Percentiles rank a stretch among this genome's conserved stretches.
Evolutionary conservation across 179 eudicot genomes (phyloP).

Genomic region (Amaranthus tricolor): DNA sequence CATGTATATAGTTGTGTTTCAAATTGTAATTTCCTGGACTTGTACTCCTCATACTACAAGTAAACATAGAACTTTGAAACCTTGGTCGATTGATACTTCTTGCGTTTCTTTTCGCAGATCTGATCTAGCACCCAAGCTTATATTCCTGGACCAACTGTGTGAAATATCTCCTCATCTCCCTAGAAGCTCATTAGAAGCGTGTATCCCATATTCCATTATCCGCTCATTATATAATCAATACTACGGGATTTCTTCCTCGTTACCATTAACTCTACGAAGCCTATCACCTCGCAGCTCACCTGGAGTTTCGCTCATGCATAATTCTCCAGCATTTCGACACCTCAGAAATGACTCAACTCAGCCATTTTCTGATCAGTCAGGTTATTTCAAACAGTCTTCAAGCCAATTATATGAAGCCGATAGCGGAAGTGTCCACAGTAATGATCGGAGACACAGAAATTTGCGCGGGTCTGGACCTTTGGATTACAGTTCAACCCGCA

Average conservation of each 20-base stretch:
- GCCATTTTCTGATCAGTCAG: slow-evolving; percentile 42
- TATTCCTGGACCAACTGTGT: slow-evolving; percentile 89
- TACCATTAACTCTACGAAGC: slow-evolving; percentile 52
- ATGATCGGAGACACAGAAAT: slow-evolving; percentile 47
- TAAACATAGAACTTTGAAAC: not conserved
- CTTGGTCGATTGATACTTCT: slow-evolving; percentile 7
- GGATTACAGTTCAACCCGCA: slow-evolving; percentile 62
- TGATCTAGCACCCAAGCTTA: slow-evolving; percentile 75
- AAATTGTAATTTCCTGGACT: not conserved
- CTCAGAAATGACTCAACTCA: slow-evolving; percentile 46
- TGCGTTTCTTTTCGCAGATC: slow-evolving; percentile 49
- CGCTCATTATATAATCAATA: slow-evolving; percentile 87
- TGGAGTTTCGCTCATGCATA: slow-evolving; percentile 64
- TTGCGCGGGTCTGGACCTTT: slow-evolving; percentile 78
- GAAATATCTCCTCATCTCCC: slow-evolving; percentile 81
- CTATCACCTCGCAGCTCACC: slow-evolving; percentile 83
- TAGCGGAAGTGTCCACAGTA: slow-evolving; percentile 38
- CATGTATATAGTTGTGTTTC: not conserved
- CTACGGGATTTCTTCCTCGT: slow-evolving; percentile 59
- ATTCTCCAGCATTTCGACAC: slow-evolving; percentile 70
- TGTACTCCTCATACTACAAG: not conserved
- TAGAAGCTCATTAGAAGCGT: slow-evolving; percentile 72
- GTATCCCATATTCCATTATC: slow-evolving; percentile 71
- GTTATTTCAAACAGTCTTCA: slow-evolving; percentile 56
- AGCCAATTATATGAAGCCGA: slow-evolving; percentile 47